phyloP scores from a whole-genome alignment of 2,329 filamentous ascomycete genomes.

The Decorospora gaudefroyi region DNA sequence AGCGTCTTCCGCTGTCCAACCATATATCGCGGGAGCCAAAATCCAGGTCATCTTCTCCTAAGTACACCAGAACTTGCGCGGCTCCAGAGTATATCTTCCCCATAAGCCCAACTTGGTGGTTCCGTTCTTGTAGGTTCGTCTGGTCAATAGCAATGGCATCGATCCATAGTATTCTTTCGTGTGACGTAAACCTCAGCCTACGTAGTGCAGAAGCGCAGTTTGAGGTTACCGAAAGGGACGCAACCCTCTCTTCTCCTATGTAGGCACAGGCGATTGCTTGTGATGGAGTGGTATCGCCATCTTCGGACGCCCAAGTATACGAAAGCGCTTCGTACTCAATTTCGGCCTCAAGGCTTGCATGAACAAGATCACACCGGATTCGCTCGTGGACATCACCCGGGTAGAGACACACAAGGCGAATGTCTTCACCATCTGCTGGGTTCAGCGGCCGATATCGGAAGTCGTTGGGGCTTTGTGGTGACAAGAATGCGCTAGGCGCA shows the following conservation, averaged over 20 bases:
- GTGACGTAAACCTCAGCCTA: constrained; percentile 7
- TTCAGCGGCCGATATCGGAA: constrained; percentile 13
- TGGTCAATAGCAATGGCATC: constrained; percentile 29
- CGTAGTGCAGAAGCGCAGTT: constrained; percentile 21
- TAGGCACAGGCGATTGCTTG: constrained; percentile 15
- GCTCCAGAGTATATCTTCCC: constrained; percentile 19
- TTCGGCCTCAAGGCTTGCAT: constrained; percentile 10
- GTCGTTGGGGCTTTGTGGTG: not conserved
- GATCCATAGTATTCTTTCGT: constrained; percentile 18
- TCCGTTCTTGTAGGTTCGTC: constrained; percentile 17
- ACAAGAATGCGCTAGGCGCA: not conserved
- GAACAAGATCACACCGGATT: constrained; percentile 14
- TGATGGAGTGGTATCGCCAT: constrained; percentile 17
- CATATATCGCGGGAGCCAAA: constrained; percentile 11
- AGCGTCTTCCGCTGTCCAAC: constrained; percentile 12
- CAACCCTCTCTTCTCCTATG: constrained; percentile 4
- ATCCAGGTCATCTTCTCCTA: constrained; percentile 17
- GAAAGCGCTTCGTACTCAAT: constrained; percentile 30
- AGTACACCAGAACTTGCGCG: constrained; percentile 15
- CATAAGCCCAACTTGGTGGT: constrained; percentile 25
- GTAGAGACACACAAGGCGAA: constrained; percentile 13
- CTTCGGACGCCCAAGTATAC: constrained; percentile 27
- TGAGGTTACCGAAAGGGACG: constrained; percentile 9
- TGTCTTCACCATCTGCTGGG: constrained; percentile 10
- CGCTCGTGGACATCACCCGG: constrained; percentile 12